Conservation (phyloP, 2,329 filamentous ascomycete genomes). For the Ampelomyces quisqualis region DNA sequence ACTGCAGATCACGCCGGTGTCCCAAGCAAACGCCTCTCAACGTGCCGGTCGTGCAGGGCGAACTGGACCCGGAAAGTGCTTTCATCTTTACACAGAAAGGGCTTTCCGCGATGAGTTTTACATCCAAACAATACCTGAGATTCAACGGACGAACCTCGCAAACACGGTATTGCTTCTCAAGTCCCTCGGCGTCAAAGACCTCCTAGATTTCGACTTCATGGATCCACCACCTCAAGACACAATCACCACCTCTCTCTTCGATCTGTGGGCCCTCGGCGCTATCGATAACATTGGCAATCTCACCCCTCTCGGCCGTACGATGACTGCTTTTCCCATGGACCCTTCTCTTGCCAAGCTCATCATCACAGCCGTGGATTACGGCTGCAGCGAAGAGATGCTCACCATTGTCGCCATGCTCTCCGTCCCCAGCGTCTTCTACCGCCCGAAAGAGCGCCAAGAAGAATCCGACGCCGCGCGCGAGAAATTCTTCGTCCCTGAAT, state of each 20-base stretch:
- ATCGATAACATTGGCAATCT: slow-evolving; percentile 92
- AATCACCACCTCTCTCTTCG: slow-evolving; percentile 94
- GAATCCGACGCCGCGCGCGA: slow-evolving; percentile 94
- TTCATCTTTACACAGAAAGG: slow-evolving; percentile 88
- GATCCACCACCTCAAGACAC: slow-evolving; percentile 97
- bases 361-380: slow-evolving; percentile 86
- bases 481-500: slow-evolving; percentile 98
- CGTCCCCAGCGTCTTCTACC: slow-evolving; percentile 94
- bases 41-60: slow-evolving; percentile 89
- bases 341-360: slow-evolving; percentile 91
- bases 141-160: slow-evolving; percentile 91
- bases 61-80: slow-evolving; percentile 93
- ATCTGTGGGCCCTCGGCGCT: slow-evolving; percentile 93
- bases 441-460: slow-evolving; percentile 93
- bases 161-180: slow-evolving; percentile 95
- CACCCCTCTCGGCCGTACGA: slow-evolving; percentile 80
- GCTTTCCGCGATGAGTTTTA: slow-evolving; percentile 97
- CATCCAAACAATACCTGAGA: slow-evolving; percentile 94
- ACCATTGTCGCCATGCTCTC: slow-evolving; percentile 98
- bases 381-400: slow-evolving; percentile 95
- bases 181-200: slow-evolving; percentile 87
- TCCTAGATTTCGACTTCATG: slow-evolving; percentile 98
- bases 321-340: slow-evolving; percentile 99
- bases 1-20: slow-evolving; percentile 94
- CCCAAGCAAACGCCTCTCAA: slow-evolving; percentile 92